Percentiles rank a stretch among this genome's conserved stretches.
Evolutionary conservation across 768 basidiomycete genomes (phyloP).

Genomic region (Termitomyces sp.): DNA sequence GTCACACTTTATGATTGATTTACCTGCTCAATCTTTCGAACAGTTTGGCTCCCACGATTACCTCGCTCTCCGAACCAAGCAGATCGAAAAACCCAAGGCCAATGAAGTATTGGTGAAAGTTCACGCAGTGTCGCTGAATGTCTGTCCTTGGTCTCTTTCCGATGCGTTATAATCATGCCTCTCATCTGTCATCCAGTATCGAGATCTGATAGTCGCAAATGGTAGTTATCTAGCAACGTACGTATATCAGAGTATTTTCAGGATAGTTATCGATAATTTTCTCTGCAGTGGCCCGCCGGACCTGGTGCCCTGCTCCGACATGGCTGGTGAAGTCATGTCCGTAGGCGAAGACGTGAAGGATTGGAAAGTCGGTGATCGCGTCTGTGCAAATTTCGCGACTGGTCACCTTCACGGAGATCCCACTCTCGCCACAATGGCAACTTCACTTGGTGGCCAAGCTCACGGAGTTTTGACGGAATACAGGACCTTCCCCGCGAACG

Average conservation of each 20-base stretch:
- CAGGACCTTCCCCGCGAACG: constrained; percentile 44
- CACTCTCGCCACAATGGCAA: constrained; percentile 24
- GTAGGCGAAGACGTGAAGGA: constrained; percentile 38
- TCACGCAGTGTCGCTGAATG: constrained; percentile 55
- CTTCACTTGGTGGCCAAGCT: constrained; percentile 41
- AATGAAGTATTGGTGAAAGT: constrained; percentile 53
- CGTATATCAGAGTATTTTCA: background rate
- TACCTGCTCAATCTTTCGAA: background rate
- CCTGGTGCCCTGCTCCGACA: constrained; percentile 43
- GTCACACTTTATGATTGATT: background rate
- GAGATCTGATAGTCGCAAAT: constrained; percentile 42
- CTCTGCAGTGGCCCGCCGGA: constrained; percentile 13
- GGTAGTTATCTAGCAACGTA: constrained; percentile 34
- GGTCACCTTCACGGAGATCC: constrained; percentile 47
- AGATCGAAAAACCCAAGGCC: constrained; percentile 30
- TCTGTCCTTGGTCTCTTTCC: constrained; percentile 11
- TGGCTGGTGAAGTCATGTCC: constrained; percentile 54
- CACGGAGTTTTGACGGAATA: constrained; percentile 56
- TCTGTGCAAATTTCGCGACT: constrained; percentile 47
- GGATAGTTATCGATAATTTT: background rate
- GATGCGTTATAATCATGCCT: background rate
- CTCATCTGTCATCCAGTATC: constrained; percentile 30
- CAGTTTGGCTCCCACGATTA: constrained; percentile 21
- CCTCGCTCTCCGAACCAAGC: constrained; percentile 19
- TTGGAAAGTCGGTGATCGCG: constrained; percentile 55